phyloP scores from a whole-genome alignment of 2,329 filamentous ascomycete genomes.

The Orbilia ellipsospora region DNA sequence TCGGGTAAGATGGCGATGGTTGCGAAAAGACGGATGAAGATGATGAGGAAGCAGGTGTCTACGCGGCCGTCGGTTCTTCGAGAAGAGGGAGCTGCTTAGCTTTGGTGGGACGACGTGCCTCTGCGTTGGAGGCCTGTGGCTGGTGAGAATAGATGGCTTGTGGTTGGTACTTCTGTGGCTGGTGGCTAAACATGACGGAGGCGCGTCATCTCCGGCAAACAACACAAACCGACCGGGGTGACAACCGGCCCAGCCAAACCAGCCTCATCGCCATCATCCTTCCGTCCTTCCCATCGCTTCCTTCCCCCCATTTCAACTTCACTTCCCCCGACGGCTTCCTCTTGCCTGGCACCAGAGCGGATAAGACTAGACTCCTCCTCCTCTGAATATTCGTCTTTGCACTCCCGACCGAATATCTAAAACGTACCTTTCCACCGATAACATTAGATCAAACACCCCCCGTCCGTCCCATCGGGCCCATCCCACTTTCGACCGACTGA shows the following conservation, averaged over 20 bases:
- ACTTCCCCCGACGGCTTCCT: constrained; percentile 30
- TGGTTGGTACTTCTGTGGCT: constrained; percentile 20
- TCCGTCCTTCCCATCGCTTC: constrained; percentile 37
- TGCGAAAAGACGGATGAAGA: constrained; percentile 26
- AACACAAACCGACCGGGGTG: background rate
- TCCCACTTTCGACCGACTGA: background rate
- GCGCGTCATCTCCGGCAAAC: constrained; percentile 50
- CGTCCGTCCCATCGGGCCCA: constrained; percentile 13
- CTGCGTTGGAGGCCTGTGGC: constrained; percentile 28
- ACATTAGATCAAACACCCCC: background rate
- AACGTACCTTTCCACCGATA: background rate
- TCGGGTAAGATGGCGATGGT: constrained; percentile 13
- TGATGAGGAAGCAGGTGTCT: constrained; percentile 36
- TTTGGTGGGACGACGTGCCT: constrained; percentile 55
- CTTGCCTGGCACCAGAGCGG: constrained; percentile 22
- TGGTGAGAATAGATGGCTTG: constrained; percentile 12
- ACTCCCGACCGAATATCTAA: background rate
- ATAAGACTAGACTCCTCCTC: background rate
- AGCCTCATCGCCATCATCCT: constrained; percentile 43
- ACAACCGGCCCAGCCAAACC: constrained; percentile 17
- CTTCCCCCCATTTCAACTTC: background rate
- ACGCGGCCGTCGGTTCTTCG: constrained; percentile 38
- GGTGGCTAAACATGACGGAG: constrained; percentile 18
- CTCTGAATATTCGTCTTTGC: background rate
- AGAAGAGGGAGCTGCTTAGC: constrained; percentile 6